Conservation (phyloP, 352 stramenopile species). For the Pythium scleroteichum region DNA sequence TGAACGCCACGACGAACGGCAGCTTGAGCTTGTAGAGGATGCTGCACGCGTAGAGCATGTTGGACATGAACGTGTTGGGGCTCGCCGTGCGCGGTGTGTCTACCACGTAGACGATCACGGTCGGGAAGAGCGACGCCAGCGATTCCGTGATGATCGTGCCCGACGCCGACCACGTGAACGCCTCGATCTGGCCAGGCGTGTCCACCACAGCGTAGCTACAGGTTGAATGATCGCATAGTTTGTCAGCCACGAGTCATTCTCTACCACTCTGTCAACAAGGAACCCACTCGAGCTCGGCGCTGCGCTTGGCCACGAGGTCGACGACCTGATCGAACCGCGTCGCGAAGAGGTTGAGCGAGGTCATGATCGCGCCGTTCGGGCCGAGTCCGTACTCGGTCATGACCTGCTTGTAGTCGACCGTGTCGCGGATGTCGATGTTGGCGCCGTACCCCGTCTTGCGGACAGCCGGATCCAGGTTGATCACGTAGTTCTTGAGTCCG, state of each 20-base stretch:
- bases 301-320: slow-evolving; percentile 91
- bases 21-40: slow-evolving; percentile 98
- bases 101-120: slow-evolving; percentile 97
- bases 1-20: slow-evolving; percentile 97
- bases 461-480: slow-evolving; percentile 99
- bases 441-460: slow-evolving; percentile 94
- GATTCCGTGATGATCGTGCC: slow-evolving; percentile 98
- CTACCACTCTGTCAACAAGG: background rate
- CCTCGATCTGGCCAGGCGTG: slow-evolving; percentile 99
- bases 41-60: slow-evolving; percentile 99
- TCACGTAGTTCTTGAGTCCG: slow-evolving; percentile 89
- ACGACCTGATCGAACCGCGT: slow-evolving; percentile 99
- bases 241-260: too few species aligned
- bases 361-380: slow-evolving; percentile 99
- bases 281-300: slow-evolving; percentile 79
- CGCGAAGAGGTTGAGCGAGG: slow-evolving; percentile 98
- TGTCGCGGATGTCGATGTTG: slow-evolving; percentile 99
- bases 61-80: slow-evolving; percentile 99
- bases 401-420: slow-evolving; percentile 99
- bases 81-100: slow-evolving; percentile 96
- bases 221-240: background rate
- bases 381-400: slow-evolving; percentile 98
- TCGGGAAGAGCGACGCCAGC: slow-evolving; percentile 96
- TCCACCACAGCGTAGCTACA: slow-evolving; percentile 96
- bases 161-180: slow-evolving; percentile 99